Conservation (phyloP, 169 alveolate genomes). For the Sarcocystis neurona region DNA sequence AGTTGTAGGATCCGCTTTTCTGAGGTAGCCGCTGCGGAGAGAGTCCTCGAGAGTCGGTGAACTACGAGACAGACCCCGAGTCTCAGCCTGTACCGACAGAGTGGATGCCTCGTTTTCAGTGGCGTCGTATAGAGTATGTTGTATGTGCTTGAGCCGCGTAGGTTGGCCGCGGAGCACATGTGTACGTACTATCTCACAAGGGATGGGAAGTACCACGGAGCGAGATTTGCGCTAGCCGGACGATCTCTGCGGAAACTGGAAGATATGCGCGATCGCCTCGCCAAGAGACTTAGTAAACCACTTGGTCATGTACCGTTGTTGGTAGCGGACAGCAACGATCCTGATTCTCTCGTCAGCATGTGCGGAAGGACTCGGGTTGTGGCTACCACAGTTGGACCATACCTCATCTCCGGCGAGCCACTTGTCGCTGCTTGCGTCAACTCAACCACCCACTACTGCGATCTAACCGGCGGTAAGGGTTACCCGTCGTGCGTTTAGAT, state of each 20-base stretch:
- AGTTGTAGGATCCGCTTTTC: too few species aligned
- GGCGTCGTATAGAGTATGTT: too few species aligned
- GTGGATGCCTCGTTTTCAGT: too few species aligned
- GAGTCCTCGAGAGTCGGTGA: too few species aligned
- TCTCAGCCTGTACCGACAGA: too few species aligned
- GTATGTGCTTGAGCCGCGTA: background rate
- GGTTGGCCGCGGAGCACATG: background rate
- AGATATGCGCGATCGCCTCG: background rate
- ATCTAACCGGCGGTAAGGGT: constrained; percentile 48
- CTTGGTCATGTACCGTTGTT: background rate
- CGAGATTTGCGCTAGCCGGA: constrained; percentile 11
- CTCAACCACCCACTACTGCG: constrained; percentile 60
- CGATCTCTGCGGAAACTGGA: constrained; percentile 17
- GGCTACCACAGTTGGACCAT: constrained; percentile 52
- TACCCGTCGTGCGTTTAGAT: too few species aligned
- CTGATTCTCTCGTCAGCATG: background rate
- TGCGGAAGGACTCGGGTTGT: constrained; percentile 25
- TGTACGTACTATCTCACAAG: background rate
- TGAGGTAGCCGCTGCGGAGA: too few species aligned
- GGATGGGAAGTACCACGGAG: background rate
- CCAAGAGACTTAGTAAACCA: background rate
- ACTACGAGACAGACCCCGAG: too few species aligned
- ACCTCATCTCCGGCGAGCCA: constrained; percentile 57
- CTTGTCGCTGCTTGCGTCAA: constrained; percentile 54
- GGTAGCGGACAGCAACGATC: constrained; percentile 16